Base-by-base conservation (phyloP, 1,284 basidiomycete genomes). In the Sphagnurus paluster region DNA sequence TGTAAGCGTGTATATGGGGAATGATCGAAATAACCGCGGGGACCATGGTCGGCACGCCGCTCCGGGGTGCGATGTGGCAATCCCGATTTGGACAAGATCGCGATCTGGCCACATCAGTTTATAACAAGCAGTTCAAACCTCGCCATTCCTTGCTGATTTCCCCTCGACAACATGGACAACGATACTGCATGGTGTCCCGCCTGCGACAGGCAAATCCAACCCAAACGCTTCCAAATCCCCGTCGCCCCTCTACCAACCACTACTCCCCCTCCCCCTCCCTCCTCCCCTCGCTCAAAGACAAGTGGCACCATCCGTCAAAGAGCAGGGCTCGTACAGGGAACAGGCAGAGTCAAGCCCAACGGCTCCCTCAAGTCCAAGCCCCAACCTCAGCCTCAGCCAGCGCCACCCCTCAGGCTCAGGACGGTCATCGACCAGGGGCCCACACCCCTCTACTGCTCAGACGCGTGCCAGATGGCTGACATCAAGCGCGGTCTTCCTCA, bases 401-500 rank as follows among this genome's bases (percentile, higher is more conserved):
- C 65, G 16, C 50, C 60, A 3, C 66, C 70, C 10, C 52, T 74
- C 26, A 79, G 79, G 55, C 71, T 74, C 36, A 77, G 79, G 33
- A 81, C 79, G 3, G 71, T 88, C 65, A 88, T 90, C 67, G 86
- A 88, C 68, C 84, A 84, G 61, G 72, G 74, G 1, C 87, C 83
- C 9, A 79, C 79, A 2, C 85, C 87, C 17, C 75, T 90, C 52
- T 90, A 90, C 67, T 90, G 87, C 67, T 89, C 86, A 2, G 84
- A 87, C 53, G 76, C 82, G 59, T 90, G 87, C 63, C 74, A 77
- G 50, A 64, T 82, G 32, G 67, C 67, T 34, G 86, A 88, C 63
- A 60, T 80, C 54, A 68, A 71, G 57, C 67, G 68, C 40, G 67
- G 63, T 49, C 60, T 74, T 35, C 68, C 71, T 37, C 65, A 74